A percentile compares a stretch with the other conserved stretches of the same genome.
phyloP scores from a whole-genome alignment of 306 rosid genomes.

The Vigna hirtella region DNA sequence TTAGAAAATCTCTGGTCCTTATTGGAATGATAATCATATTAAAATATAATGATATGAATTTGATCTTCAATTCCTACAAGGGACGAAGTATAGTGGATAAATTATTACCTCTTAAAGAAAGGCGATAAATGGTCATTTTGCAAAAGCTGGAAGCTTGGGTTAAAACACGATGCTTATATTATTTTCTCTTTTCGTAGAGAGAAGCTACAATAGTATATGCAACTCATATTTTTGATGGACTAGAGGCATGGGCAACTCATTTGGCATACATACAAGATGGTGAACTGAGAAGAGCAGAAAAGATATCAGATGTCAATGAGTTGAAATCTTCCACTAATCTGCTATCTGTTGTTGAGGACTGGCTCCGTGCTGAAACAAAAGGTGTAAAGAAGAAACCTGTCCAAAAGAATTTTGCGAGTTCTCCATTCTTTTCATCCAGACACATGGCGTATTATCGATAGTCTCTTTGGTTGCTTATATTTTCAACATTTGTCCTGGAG shows the following conservation, averaged over 20 bases:
- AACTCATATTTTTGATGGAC: constrained; percentile 97
- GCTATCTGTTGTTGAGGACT: constrained; percentile 88
- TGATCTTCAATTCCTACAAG: constrained; percentile 25
- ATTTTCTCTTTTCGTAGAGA: constrained; percentile 54
- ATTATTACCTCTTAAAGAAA: constrained; percentile 15
- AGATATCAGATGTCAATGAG: constrained; percentile 74
- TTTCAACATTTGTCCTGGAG: neutral
- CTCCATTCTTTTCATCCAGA: constrained; percentile 75
- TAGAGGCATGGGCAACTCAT: constrained; percentile 97
- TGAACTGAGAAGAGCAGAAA: constrained; percentile 74
- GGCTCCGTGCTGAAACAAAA: constrained; percentile 90
- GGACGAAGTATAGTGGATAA: constrained; percentile 16
- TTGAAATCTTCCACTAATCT: constrained; percentile 75
- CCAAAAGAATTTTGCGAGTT: constrained; percentile 52
- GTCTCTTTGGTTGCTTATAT: constrained; percentile 32
- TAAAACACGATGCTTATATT: constrained; percentile 22
- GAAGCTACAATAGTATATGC: constrained; percentile 93
- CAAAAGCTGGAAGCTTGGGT: constrained; percentile 35
- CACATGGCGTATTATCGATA: constrained; percentile 93
- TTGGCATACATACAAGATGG: constrained; percentile 96
- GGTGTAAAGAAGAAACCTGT: constrained; percentile 64
- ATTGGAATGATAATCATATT: constrained; percentile 15
- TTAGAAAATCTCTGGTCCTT: constrained; percentile 35
- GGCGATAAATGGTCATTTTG: constrained; percentile 37
- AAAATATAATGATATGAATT: constrained; percentile 5